phyloP scores from a whole-genome alignment of 192 early-diverging fungal species.

The Entomortierella lignicola region DNA sequence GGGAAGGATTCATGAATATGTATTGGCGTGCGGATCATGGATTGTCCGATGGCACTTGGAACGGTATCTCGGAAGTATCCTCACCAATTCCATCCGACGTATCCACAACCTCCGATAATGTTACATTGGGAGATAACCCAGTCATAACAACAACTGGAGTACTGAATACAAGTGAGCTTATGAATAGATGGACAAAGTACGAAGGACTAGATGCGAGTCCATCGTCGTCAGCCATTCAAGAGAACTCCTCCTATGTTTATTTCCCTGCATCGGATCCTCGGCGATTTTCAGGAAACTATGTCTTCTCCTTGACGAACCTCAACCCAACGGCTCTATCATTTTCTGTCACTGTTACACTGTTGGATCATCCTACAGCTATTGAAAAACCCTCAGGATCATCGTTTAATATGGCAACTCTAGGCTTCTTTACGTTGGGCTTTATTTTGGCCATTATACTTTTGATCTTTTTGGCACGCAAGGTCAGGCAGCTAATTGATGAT shows the following conservation, averaged over 20 bases:
- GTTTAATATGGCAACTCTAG: slow-evolving; percentile 46
- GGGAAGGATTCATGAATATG: slow-evolving; percentile 56
- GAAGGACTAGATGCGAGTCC: slow-evolving; percentile 24
- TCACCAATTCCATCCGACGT: slow-evolving; percentile 5
- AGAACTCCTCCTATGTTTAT: slow-evolving; percentile 14
- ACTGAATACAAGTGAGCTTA: slow-evolving; percentile 27
- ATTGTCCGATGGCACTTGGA: slow-evolving; percentile 23
- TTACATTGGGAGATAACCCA: neutral
- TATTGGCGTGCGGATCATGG: slow-evolving; percentile 47
- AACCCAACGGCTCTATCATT: slow-evolving; percentile 20
- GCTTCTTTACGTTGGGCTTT: slow-evolving; percentile 42
- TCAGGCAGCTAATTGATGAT: slow-evolving; percentile 35
- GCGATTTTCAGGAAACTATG: slow-evolving; percentile 52
- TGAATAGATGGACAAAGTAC: slow-evolving; percentile 35
- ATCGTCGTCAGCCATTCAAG: slow-evolving; percentile 7
- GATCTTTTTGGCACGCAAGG: slow-evolving; percentile 29
- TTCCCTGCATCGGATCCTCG: slow-evolving; percentile 41
- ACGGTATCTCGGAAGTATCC: neutral
- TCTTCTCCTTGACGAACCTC: slow-evolving; percentile 45
- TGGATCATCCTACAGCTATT: slow-evolving; percentile 5
- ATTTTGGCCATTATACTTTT: slow-evolving; percentile 28
- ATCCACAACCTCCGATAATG: neutral
- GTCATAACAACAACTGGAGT: slow-evolving; percentile 12
- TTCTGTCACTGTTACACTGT: slow-evolving; percentile 14
- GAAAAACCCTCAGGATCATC: neutral